Conservation (phyloP, 345 rosid genomes). For the Populus davidiana region DNA sequence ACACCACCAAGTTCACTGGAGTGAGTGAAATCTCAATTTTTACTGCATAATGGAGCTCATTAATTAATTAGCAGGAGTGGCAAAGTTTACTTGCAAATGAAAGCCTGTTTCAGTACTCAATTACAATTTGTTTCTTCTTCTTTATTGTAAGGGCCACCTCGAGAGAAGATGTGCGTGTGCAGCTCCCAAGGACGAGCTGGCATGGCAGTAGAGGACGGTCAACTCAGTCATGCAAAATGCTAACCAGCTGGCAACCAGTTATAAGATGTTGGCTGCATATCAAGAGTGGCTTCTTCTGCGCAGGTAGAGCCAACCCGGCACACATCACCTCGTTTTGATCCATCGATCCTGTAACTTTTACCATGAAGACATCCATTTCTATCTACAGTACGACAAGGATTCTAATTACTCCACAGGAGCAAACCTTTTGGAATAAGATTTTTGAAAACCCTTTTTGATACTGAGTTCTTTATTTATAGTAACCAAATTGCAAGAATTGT, state of each 20-base stretch:
- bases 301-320: background rate
- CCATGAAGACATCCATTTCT: too few species aligned
- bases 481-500: too few species aligned
- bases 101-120: background rate
- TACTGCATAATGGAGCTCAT: background rate
- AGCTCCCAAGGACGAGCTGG: background rate
- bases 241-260: constrained; percentile 4
- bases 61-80: background rate
- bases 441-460: too few species aligned
- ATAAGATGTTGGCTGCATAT: background rate
- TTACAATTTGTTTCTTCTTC: background rate
- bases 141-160: background rate
- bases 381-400: background rate
- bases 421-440: too few species aligned
- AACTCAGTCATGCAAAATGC: background rate
- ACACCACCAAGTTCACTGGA: too few species aligned
- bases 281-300: background rate
- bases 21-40: background rate
- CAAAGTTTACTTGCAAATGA: too few species aligned
- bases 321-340: background rate
- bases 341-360: background rate
- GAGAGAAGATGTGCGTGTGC: background rate
- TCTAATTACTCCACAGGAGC: background rate
- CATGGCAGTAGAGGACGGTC: background rate
- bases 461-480: too few species aligned